Conservation (phyloP, 176 grass and related monocot species). For the Rhynchospora tenuis region DNA sequence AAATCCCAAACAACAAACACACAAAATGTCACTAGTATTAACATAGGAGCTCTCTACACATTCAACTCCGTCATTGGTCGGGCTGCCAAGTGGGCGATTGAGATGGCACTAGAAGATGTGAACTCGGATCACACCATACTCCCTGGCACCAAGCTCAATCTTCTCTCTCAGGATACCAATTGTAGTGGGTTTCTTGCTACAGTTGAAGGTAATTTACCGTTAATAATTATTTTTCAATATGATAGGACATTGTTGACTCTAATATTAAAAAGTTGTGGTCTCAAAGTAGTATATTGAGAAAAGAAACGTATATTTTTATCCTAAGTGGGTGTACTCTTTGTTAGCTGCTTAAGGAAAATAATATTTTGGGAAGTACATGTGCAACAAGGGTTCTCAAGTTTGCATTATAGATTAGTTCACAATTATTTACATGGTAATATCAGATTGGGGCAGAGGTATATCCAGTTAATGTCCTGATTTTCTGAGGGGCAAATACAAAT, state of each 20-base stretch:
- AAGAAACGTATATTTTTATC: background rate
- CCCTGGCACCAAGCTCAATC: constrained; percentile 39
- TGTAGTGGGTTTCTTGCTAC: constrained; percentile 80
- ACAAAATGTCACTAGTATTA: constrained; percentile 19
- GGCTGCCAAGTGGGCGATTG: constrained; percentile 51
- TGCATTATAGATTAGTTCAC: background rate
- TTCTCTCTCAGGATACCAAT: constrained; percentile 66
- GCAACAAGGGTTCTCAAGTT: background rate
- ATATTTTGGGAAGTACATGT: background rate
- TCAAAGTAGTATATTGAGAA: background rate
- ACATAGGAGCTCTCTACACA: constrained; percentile 67
- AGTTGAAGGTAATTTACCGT: constrained; percentile 43
- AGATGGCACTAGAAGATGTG: constrained; percentile 70
- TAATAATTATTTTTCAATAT: background rate
- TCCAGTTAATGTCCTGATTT: background rate
- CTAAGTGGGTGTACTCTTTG: background rate
- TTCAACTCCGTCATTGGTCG: constrained; percentile 69
- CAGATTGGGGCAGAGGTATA: background rate
- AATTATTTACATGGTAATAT: background rate
- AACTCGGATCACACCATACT: constrained; percentile 57
- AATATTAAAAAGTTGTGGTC: background rate
- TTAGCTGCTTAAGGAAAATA: background rate
- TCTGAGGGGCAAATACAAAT: background rate
- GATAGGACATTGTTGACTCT: background rate
- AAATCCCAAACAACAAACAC: constrained; percentile 3